Conservation (phyloP, 1,284 basidiomycete genomes). For the Pseudomicrostroma phylloplanum region DNA sequence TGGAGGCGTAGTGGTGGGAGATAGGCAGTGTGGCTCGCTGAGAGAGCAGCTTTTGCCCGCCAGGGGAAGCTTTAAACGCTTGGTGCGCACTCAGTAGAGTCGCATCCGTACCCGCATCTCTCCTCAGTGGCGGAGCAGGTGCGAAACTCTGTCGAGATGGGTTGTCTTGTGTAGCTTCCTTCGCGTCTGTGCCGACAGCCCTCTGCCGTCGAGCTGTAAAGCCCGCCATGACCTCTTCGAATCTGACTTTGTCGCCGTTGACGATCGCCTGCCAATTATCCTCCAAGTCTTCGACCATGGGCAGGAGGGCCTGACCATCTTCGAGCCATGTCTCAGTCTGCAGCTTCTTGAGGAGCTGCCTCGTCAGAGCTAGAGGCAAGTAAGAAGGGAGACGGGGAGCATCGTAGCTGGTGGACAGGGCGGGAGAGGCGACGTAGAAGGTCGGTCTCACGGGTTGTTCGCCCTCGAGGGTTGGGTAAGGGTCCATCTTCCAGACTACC, state of each 20-base stretch:
- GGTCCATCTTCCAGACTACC: slow-evolving; percentile 49
- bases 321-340: slow-evolving; percentile 53
- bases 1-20: slow-evolving; percentile 73
- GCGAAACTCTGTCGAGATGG: background rate
- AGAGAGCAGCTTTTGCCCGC: slow-evolving; percentile 62
- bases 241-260: slow-evolving; percentile 52
- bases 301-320: slow-evolving; percentile 66
- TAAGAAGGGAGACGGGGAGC: slow-evolving; percentile 65
- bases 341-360: slow-evolving; percentile 51
- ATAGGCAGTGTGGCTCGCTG: slow-evolving; percentile 63
- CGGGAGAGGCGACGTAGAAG: slow-evolving; percentile 66
- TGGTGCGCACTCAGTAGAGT: slow-evolving; percentile 60
- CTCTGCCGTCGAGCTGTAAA: slow-evolving; percentile 49
- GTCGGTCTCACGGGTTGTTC: slow-evolving; percentile 53
- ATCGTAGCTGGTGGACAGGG: slow-evolving; percentile 8
- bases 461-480: slow-evolving; percentile 44
- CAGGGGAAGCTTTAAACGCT: slow-evolving; percentile 69
- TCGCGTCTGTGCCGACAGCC: background rate
- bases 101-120: slow-evolving; percentile 56
- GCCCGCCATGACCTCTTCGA: slow-evolving; percentile 59
- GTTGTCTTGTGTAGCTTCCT: background rate
- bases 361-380: slow-evolving; percentile 74
- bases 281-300: slow-evolving; percentile 69
- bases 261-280: slow-evolving; percentile 32
- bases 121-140: slow-evolving; percentile 48